Evolutionary conservation across 331 rosid species (phyloP), one percentile per base, ranked within the genome.

Genomic region (Prunus yedoensis): DNA sequence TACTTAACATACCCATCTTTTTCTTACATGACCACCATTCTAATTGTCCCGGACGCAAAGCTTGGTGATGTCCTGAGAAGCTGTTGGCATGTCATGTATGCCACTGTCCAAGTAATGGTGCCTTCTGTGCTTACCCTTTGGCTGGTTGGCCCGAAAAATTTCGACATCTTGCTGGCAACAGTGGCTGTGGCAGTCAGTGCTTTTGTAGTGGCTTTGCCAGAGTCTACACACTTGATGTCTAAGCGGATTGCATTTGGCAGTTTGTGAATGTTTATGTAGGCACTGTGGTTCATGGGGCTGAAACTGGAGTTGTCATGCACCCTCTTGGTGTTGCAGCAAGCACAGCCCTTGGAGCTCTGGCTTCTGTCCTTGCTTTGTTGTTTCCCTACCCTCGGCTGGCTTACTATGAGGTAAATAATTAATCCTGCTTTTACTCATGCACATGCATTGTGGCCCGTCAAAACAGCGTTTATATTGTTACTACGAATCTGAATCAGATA

Each of bases 231-330:
- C 63, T 74, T 93, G 90, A 54, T 80, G 83, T 76, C 89, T 0
- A 93, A 93, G 83, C 47, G 90, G 66, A 78, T 93, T 6, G 97
- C 96, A 16, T 89, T 84, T 79, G 96, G 94, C 91, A 87, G 83
- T 70, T 89, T 8, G 97, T 91, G 87, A 89, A 80, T 38, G 90
- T 91, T 54, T 88, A 84, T 11, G 94, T 93, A 3, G 91, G 90
- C 7, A 82, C 88, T 4, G 92, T 82, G 43, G 46, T 91, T 27
- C 46, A 75, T 63, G 94, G 93, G 6, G 82, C 78, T 2, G 16
- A 80, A 51, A 71, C 32, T 10, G 85, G 86, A 3, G 71, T 81
- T 27, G 38, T 83, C 46, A 60, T 54, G 77, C 90, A 82, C 30
- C 84, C 91, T 4, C 49, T 91, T 79, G 86, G 81, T 6, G 97